A percentile compares a stretch with the other conserved stretches of the same genome.
Conservation (phyloP, 805 yeast species). For the Scheffersomyces amazonensis region DNA sequence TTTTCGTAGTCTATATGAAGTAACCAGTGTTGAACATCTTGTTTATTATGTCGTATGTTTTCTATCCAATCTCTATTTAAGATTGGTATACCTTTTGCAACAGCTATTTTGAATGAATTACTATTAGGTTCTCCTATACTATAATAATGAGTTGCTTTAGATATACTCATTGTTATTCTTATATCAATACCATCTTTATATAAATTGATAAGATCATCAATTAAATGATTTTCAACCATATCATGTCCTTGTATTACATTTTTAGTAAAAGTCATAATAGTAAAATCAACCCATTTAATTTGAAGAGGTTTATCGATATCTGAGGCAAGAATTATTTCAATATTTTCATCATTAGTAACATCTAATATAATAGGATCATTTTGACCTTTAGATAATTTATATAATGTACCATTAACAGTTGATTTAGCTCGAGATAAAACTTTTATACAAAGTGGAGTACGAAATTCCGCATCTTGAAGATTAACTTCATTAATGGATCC, state of each 20-base stretch:
- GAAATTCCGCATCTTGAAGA: not conserved
- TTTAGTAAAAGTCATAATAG: slow-evolving; percentile 7
- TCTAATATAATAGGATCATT: not conserved
- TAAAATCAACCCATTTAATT: slow-evolving; percentile 20
- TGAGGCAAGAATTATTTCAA: slow-evolving; percentile 7
- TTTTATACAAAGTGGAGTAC: slow-evolving; percentile 16
- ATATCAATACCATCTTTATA: slow-evolving; percentile 15
- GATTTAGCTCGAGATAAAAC: slow-evolving; percentile 29
- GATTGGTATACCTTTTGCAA: slow-evolving; percentile 28
- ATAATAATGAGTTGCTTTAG: slow-evolving; percentile 21
- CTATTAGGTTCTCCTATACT: slow-evolving; percentile 10
- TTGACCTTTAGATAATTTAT: slow-evolving; percentile 15
- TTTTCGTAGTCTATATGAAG: slow-evolving; percentile 8
- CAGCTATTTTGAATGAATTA: slow-evolving; percentile 16
- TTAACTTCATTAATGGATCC: slow-evolving; percentile 7
- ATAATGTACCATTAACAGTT: slow-evolving; percentile 21
- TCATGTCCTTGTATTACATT: not conserved
- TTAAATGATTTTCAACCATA: not conserved
- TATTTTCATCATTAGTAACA: slow-evolving; percentile 3
- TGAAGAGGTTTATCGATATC: slow-evolving; percentile 11
- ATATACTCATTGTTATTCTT: slow-evolving; percentile 13
- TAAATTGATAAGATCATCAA: slow-evolving; percentile 4
- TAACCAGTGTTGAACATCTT: slow-evolving; percentile 20
- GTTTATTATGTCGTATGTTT: slow-evolving; percentile 7
- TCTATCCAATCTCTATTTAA: slow-evolving; percentile 23